Percentiles rank a stretch among this genome's conserved stretches.
phyloP scores from a whole-genome alignment of 2,329 filamentous ascomycete species.

The Pleomassaria siparia region DNA sequence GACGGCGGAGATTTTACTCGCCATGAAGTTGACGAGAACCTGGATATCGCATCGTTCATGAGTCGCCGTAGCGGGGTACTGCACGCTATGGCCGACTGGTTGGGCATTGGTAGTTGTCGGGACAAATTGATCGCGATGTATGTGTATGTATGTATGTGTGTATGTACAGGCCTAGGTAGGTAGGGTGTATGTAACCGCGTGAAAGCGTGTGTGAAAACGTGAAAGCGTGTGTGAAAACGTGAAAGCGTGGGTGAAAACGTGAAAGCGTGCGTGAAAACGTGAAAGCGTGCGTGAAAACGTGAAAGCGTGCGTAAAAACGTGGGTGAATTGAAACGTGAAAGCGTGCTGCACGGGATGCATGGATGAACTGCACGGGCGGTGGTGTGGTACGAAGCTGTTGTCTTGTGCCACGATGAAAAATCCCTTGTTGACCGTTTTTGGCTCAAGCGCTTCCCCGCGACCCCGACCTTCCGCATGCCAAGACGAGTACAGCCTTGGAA shows the following conservation, averaged over 20 bases:
- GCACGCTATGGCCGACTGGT: neutral
- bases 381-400: neutral
- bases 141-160: too few species aligned
- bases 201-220: too few species aligned
- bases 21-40: neutral
- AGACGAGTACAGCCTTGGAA: neutral
- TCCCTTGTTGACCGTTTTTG: neutral
- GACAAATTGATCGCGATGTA: neutral
- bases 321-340: neutral
- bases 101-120: too few species aligned
- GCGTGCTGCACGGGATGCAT: too few species aligned
- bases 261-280: too few species aligned
- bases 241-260: too few species aligned
- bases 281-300: too few species aligned
- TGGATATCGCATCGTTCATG: neutral
- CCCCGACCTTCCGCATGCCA: neutral
- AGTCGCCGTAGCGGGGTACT: slow-evolving; percentile 1
- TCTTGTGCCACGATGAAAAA: slow-evolving; percentile 1
- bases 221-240: too few species aligned
- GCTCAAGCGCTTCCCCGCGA: neutral
- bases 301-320: neutral
- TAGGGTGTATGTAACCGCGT: too few species aligned
- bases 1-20: too few species aligned
- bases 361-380: too few species aligned
- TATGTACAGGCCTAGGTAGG: too few species aligned